A percentile compares a stretch with the other conserved stretches of the same genome.
phyloP scores from a whole-genome alignment of 192 early-diverging fungal species.

The Pilaira anomala region DNA sequence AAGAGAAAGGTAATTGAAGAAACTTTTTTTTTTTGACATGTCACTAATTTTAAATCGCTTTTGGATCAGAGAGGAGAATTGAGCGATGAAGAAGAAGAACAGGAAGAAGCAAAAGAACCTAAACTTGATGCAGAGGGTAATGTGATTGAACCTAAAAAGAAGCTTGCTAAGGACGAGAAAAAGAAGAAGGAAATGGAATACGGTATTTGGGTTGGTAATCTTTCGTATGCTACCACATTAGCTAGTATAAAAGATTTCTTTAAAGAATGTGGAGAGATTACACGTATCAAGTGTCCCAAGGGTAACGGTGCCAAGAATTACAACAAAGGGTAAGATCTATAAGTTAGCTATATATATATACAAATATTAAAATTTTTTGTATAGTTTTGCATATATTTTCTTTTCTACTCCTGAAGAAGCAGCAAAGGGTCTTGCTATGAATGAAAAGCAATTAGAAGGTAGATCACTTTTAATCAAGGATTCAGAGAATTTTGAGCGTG shows the following conservation, averaged over 20 bases:
- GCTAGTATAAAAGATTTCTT: slow-evolving; percentile 59
- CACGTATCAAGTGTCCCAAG: slow-evolving; percentile 47
- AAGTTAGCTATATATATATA: too few species aligned
- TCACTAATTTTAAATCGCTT: too few species aligned
- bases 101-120: slow-evolving; percentile 40
- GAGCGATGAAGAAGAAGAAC: slow-evolving; percentile 29
- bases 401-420: slow-evolving; percentile 55
- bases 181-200: slow-evolving; percentile 30
- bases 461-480: slow-evolving; percentile 67
- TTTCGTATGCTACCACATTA: slow-evolving; percentile 56
- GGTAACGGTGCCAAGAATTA: slow-evolving; percentile 42
- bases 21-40: too few species aligned
- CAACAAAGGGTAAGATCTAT: slow-evolving; percentile 38
- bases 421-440: slow-evolving; percentile 56
- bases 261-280: slow-evolving; percentile 45
- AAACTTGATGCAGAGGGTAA: slow-evolving; percentile 38
- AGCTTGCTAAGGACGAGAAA: slow-evolving; percentile 16
- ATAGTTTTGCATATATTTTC: slow-evolving; percentile 71
- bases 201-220: slow-evolving; percentile 74
- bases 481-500: slow-evolving; percentile 54
- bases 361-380: background rate
- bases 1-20: slow-evolving; percentile 33
- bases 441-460: slow-evolving; percentile 56
- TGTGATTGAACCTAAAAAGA: slow-evolving; percentile 40
- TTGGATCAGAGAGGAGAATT: slow-evolving; percentile 35